Base-by-base conservation (phyloP, 2,329 filamentous ascomycete genomes). In the Davidsoniella virescens region DNA sequence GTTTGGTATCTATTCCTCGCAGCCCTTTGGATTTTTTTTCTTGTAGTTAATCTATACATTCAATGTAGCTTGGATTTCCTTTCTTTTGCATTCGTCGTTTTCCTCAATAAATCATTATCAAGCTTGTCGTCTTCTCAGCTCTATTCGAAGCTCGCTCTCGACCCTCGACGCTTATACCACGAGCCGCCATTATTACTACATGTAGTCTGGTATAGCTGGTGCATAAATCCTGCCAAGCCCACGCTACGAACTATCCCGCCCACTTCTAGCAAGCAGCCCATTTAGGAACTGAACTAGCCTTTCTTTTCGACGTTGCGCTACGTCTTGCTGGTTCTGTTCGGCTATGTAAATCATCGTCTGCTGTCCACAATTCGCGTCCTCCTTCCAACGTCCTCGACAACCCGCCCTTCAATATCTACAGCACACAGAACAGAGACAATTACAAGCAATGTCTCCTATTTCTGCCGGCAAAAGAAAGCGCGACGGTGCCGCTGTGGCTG, bases 401-500 rank as follows among this genome's bases (percentile, higher is more conserved):
- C 17, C 43, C 17, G 43, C 43, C 16, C n/a, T 45, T 14, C 25
- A 17, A 25, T n/a, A 17, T 17, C 25, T 25, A 12, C n/a, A n/a
- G 37, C 40, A 36, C 10, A 20, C 17, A 36, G 10, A 44, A 23
- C 20, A 23, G 20, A 23, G 20, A 23, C 20, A 23, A 23, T 23
- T n/a, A n/a, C 41, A 3, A 29, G 64, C 54, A 55, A 82, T 83
- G 79, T 73, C 79, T 25, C 65, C 72, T 18, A 67, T 70, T 52
- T 67, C 70, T 54, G 68, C 67, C 56, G 74, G 72, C 59, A 94
- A 94, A 72, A 82, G 88, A 66, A 94, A 94, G 75, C 80, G 88
- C 64, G 51, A 52, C 42, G 29, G 40, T 26, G 47, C 47, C 26
- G 39, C 42, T n/a, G 44, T 26, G 20, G 44, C 44, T 18, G 42